phyloP scores from a whole-genome alignment of 768 basidiomycete genomes.

The Kwoniella shandongensis region DNA sequence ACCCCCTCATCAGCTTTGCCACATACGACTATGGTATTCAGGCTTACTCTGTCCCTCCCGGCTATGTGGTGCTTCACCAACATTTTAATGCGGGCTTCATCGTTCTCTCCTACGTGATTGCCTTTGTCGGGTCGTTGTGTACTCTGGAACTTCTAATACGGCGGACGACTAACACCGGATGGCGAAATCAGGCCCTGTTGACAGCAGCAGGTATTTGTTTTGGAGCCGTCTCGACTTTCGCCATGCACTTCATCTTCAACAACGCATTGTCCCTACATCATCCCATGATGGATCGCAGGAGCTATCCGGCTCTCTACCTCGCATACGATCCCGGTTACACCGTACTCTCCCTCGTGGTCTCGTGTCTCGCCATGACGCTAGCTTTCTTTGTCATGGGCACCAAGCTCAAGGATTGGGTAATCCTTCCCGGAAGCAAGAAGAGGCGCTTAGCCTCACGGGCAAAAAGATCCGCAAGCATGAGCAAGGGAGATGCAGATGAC shows the following conservation, averaged over 20 bases:
- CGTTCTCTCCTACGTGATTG: conserved; percentile 49
- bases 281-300: conserved; percentile 23
- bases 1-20: background rate
- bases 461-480: conserved; percentile 9
- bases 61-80: conserved; percentile 43
- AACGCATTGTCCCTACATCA: conserved; percentile 49
- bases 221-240: conserved; percentile 53
- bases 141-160: conserved; percentile 53
- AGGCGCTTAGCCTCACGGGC: conserved; percentile 9
- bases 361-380: conserved; percentile 47
- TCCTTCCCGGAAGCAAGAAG: conserved; percentile 11
- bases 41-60: conserved; percentile 28
- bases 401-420: conserved; percentile 39
- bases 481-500: conserved; percentile 27
- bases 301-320: conserved; percentile 36
- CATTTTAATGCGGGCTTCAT: conserved; percentile 48
- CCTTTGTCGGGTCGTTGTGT: conserved; percentile 52
- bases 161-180: conserved; percentile 51
- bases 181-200: conserved; percentile 47
- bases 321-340: conserved; percentile 51
- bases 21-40: conserved; percentile 1
- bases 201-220: conserved; percentile 50
- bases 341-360: conserved; percentile 50
- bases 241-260: conserved; percentile 55
- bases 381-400: conserved; percentile 55